These are phyloP conservation scores for Pseudocercospora eumusae DNA, from an alignment of 2,329 filamentous ascomycete genomes.

Conservation along the genomic window DNA sequence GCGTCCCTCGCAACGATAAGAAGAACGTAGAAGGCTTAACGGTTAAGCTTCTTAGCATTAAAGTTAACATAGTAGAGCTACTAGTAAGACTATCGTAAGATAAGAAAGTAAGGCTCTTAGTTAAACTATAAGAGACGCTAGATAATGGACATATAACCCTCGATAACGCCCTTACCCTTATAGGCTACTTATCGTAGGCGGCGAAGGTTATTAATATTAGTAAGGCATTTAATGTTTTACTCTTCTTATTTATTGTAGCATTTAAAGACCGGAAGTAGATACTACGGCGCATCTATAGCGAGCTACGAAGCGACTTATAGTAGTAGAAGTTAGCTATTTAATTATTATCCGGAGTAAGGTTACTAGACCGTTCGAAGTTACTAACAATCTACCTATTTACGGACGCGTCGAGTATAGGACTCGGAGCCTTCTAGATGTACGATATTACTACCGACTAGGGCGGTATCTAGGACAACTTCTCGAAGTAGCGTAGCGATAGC, in stretches of 20 bases:
- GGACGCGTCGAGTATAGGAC: not conserved
- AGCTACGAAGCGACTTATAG: not conserved
- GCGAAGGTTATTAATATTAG: not conserved
- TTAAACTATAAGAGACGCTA: not conserved
- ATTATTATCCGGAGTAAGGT: not conserved
- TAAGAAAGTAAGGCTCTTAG: not conserved
- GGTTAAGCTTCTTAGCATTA: not conserved
- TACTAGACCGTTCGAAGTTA: too few relatives aligned
- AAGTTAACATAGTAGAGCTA: not conserved
- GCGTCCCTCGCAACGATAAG: not conserved
- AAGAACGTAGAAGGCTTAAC: not conserved
- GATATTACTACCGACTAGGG: not conserved
- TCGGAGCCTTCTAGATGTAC: not conserved
- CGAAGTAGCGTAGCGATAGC: not conserved
- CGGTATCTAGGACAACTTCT: not conserved
- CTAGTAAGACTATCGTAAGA: not conserved
- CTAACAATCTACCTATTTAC: not conserved
- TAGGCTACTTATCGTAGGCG: not conserved
- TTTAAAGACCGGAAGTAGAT: not conserved
- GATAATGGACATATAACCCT: not conserved
- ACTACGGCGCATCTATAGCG: not conserved
- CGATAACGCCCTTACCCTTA: not conserved
- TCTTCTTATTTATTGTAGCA: not conserved
- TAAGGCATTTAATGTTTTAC: not conserved
- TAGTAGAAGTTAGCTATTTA: not conserved